These are phyloP conservation scores for Claviceps cyperi DNA, from an alignment of 2,329 filamentous ascomycete species.

Conservation along the genomic window DNA sequence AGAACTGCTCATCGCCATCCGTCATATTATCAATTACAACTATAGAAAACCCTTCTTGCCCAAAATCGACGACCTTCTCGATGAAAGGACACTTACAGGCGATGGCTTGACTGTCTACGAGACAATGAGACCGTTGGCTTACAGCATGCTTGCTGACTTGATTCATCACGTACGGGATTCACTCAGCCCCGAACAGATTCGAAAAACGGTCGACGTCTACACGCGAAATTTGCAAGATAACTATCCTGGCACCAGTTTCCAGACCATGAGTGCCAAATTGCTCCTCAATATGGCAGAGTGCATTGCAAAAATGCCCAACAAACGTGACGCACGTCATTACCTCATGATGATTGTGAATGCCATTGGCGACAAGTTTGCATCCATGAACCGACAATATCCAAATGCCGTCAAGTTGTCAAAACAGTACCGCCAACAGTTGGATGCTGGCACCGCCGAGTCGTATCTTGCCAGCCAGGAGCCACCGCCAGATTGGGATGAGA, in stretches of 20 bases:
- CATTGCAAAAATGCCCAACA: slow-evolving; percentile 86
- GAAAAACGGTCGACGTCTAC: slow-evolving; percentile 92
- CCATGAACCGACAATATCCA: slow-evolving; percentile 92
- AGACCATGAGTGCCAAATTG: slow-evolving; percentile 97
- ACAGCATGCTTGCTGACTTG: slow-evolving; percentile 95
- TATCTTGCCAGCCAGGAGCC: slow-evolving; percentile 72
- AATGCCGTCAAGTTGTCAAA: slow-evolving; percentile 91
- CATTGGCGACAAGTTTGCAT: slow-evolving; percentile 93
- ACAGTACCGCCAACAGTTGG: slow-evolving; percentile 55
- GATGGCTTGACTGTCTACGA: slow-evolving; percentile 95
- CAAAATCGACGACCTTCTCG: slow-evolving; percentile 88
- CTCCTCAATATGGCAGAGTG: slow-evolving; percentile 96
- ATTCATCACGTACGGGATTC: slow-evolving; percentile 93
- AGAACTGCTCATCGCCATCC: slow-evolving; percentile 86
- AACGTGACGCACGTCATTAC: slow-evolving; percentile 87
- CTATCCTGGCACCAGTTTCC: slow-evolving; percentile 94
- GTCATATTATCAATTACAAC: slow-evolving; percentile 98
- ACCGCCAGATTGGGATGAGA: slow-evolving; percentile 90
- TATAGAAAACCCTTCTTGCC: slow-evolving; percentile 88
- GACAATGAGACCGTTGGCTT: slow-evolving; percentile 86
- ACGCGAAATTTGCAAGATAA: slow-evolving; percentile 91
- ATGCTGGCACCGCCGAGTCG: slow-evolving; percentile 49
- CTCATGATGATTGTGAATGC: slow-evolving; percentile 95
- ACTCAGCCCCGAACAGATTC: slow-evolving; percentile 80
- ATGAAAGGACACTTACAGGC: slow-evolving; percentile 86